A percentile compares a stretch with the other conserved stretches of the same genome.
phyloP scores from a whole-genome alignment of 2,329 filamentous ascomycete species.

The Aspergillus sclerotialis region DNA sequence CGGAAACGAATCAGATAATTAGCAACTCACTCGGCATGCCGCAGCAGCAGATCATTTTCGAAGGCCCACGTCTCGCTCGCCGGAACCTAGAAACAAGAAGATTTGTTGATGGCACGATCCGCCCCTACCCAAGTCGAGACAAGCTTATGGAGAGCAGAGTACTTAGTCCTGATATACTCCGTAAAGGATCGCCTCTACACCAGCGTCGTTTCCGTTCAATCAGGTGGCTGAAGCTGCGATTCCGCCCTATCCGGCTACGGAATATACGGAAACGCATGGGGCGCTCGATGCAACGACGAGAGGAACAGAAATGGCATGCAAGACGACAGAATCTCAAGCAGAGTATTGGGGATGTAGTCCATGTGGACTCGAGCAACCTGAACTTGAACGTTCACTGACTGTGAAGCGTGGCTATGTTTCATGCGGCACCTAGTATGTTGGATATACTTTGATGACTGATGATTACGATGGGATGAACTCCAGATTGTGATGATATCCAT shows the following conservation, averaged over 20 bases:
- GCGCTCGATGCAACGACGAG: constrained; percentile 35
- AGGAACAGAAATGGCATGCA: constrained; percentile 44
- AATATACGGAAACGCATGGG: constrained; percentile 43
- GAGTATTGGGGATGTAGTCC: constrained; percentile 37
- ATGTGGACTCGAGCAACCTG: not conserved
- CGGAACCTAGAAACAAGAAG: constrained; percentile 25
- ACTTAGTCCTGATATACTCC: constrained; percentile 17
- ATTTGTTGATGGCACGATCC: constrained; percentile 13
- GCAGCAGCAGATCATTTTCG: constrained; percentile 38
- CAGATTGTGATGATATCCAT: no score
- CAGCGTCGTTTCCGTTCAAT: constrained; percentile 23
- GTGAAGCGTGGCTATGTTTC: no score
- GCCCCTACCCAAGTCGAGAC: constrained; percentile 22
- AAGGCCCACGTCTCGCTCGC: constrained; percentile 29
- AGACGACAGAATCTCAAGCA: constrained; percentile 47
- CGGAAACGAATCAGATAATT: constrained; percentile 36
- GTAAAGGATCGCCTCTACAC: constrained; percentile 25
- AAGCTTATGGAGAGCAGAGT: constrained; percentile 24
- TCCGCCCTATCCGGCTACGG: constrained; percentile 46
- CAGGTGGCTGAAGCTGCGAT: constrained; percentile 39
- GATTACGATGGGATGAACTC: constrained; percentile 1
- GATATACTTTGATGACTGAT: not conserved
- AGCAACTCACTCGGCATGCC: constrained; percentile 53
- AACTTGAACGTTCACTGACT: not conserved
- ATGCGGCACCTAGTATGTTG: no score